Percentiles rank a stretch among this genome's conserved stretches.
Evolutionary conservation across 2,329 filamentous ascomycete genomes (phyloP).

Genomic region (Tothia fuscella): DNA sequence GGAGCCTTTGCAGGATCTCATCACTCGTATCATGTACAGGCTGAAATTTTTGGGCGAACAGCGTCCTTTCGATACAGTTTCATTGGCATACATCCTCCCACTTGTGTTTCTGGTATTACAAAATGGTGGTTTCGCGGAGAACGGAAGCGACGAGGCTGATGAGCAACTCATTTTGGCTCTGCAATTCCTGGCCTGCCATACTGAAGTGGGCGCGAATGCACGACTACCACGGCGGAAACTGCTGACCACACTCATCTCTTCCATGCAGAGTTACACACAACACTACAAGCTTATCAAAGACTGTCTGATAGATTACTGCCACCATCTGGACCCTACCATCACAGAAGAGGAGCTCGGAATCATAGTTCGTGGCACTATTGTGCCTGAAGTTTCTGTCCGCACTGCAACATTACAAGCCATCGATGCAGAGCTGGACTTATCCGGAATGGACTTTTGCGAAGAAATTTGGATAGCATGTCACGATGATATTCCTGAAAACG

Average conservation of each 20-base stretch:
- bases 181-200: slow-evolving; percentile 83
- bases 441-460: slow-evolving; percentile 71
- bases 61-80: slow-evolving; percentile 80
- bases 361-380: slow-evolving; percentile 67
- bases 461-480: slow-evolving; percentile 92
- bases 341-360: slow-evolving; percentile 57
- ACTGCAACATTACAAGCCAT: slow-evolving; percentile 81
- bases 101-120: slow-evolving; percentile 68
- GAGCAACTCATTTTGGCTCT: slow-evolving; percentile 81
- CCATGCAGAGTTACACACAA: slow-evolving; percentile 81
- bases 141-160: slow-evolving; percentile 63
- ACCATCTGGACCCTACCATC: slow-evolving; percentile 76
- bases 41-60: slow-evolving; percentile 85
- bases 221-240: slow-evolving; percentile 70
- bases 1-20: slow-evolving; percentile 59
- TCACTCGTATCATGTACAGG: slow-evolving; percentile 82
- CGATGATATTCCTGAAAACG: slow-evolving; percentile 81
- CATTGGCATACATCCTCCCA: slow-evolving; percentile 76
- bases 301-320: slow-evolving; percentile 74
- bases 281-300: slow-evolving; percentile 95
- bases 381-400: slow-evolving; percentile 67
- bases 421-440: slow-evolving; percentile 83
- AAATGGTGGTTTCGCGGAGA: slow-evolving; percentile 62
- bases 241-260: slow-evolving; percentile 57
- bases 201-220: slow-evolving; percentile 62